Conservation (phyloP, 805 yeast genomes). For the Zygotorulaspora sp. region DNA sequence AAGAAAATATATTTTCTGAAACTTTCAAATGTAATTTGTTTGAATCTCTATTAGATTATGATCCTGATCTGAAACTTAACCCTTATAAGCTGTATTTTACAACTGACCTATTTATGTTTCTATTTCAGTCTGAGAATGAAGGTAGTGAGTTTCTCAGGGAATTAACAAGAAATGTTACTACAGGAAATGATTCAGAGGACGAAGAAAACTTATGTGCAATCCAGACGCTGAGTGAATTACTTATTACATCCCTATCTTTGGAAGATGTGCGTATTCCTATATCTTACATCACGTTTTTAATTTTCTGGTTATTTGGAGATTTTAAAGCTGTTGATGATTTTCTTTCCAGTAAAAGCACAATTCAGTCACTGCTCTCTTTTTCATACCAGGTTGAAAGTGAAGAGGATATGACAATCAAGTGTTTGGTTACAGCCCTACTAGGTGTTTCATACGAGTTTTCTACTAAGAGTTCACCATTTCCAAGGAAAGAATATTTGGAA, state of each 20-base stretch:
- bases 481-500: conserved; percentile 56
- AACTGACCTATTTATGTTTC: conserved; percentile 53
- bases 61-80: conserved; percentile 64
- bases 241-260: conserved; percentile 57
- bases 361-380: conserved; percentile 64
- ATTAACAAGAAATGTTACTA: conserved; percentile 44
- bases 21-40: conserved; percentile 51
- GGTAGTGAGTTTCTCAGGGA: conserved; percentile 48
- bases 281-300: conserved; percentile 70
- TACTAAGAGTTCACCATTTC: conserved; percentile 45
- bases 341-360: conserved; percentile 58
- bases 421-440: conserved; percentile 63
- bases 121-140: conserved; percentile 43
- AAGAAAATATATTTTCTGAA: conserved; percentile 20
- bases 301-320: conserved; percentile 76
- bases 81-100: conserved; percentile 90
- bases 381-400: conserved; percentile 49
- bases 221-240: conserved; percentile 72
- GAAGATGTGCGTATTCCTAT: conserved; percentile 72
- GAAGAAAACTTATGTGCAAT: conserved; percentile 62
- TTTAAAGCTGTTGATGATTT: conserved; percentile 70
- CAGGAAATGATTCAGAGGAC: conserved; percentile 46
- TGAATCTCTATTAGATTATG: conserved; percentile 67
- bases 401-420: conserved; percentile 57
- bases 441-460: conserved; percentile 87